Evolutionary conservation across 805 yeast genomes (phyloP).

Genomic region (Ogataea pini): DNA sequence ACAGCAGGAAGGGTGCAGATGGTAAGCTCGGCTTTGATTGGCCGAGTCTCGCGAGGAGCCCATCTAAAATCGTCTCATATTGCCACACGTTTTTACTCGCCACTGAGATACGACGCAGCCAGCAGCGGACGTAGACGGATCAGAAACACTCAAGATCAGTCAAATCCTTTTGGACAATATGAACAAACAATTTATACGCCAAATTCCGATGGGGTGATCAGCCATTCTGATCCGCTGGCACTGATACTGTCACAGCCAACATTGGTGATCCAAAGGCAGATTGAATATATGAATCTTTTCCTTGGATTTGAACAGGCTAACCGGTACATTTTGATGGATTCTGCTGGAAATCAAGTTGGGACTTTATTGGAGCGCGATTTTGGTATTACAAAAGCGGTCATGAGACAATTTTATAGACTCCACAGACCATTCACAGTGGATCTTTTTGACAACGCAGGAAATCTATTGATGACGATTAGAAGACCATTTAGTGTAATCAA

Average conservation of each 20-base stretch:
- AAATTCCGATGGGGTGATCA: constrained; percentile 48
- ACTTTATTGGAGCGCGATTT: constrained; percentile 79
- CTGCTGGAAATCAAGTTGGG: constrained; percentile 74
- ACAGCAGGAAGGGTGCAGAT: background rate
- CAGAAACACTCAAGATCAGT: background rate
- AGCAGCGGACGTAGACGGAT: constrained; percentile 5
- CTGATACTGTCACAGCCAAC: constrained; percentile 75
- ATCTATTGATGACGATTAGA: constrained; percentile 61
- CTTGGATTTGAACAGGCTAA: constrained; percentile 93
- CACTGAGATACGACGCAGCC: constrained; percentile 19
- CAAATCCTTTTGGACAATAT: constrained; percentile 16
- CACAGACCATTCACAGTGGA: constrained; percentile 87
- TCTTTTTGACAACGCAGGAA: constrained; percentile 64
- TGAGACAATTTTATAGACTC: constrained; percentile 78
- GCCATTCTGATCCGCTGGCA: constrained; percentile 58
- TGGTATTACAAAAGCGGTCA: constrained; percentile 64
- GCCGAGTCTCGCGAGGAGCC: background rate
- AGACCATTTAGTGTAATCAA: constrained; percentile 88
- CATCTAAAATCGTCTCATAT: background rate
- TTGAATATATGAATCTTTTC: constrained; percentile 85
- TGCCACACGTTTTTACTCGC: constrained; percentile 18
- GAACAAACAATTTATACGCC: constrained; percentile 32
- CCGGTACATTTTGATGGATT: constrained; percentile 69
- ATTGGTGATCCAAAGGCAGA: constrained; percentile 79
- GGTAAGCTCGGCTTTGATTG: background rate